Evolutionary conservation across 306 rosid genomes (phyloP).

Genomic region (Quercus dentata): DNA sequence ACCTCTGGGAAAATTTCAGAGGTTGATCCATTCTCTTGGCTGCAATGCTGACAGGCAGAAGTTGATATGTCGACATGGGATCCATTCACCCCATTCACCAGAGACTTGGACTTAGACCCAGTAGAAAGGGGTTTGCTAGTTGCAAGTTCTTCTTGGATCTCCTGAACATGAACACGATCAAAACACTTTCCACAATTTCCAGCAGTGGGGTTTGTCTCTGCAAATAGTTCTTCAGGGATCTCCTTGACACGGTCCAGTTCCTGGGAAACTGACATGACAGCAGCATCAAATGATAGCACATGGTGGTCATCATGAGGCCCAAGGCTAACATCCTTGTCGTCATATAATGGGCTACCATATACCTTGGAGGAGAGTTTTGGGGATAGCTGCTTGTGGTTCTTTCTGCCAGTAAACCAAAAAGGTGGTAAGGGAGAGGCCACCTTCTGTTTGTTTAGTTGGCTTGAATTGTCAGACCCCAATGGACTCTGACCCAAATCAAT

Average conservation of each 20-base stretch:
- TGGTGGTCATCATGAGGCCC: slow-evolving; percentile 51
- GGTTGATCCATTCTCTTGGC: slow-evolving; percentile 53
- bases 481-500: slow-evolving; percentile 99
- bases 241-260: slow-evolving; percentile 75
- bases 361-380: slow-evolving; percentile 66
- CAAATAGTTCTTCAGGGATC: slow-evolving; percentile 55
- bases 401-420: slow-evolving; percentile 67
- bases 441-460: slow-evolving; percentile 58
- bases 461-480: slow-evolving; percentile 60
- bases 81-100: slow-evolving; percentile 32
- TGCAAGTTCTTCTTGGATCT: slow-evolving; percentile 58
- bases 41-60: slow-evolving; percentile 37
- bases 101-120: slow-evolving; percentile 28
- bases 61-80: slow-evolving; percentile 39
- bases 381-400: slow-evolving; percentile 52
- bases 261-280: slow-evolving; percentile 74
- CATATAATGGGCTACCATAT: slow-evolving; percentile 75
- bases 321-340: slow-evolving; percentile 51
- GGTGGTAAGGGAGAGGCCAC: slow-evolving; percentile 80
- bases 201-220: slow-evolving; percentile 33
- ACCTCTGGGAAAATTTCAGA: slow-evolving; percentile 49
- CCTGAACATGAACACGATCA: slow-evolving; percentile 31
- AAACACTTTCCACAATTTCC: slow-evolving; percentile 35
- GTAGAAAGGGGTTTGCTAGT: slow-evolving; percentile 29
- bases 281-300: slow-evolving; percentile 87